Conservation (phyloP, 495 filamentous ascomycete genomes). For the Penicillium manginii region DNA sequence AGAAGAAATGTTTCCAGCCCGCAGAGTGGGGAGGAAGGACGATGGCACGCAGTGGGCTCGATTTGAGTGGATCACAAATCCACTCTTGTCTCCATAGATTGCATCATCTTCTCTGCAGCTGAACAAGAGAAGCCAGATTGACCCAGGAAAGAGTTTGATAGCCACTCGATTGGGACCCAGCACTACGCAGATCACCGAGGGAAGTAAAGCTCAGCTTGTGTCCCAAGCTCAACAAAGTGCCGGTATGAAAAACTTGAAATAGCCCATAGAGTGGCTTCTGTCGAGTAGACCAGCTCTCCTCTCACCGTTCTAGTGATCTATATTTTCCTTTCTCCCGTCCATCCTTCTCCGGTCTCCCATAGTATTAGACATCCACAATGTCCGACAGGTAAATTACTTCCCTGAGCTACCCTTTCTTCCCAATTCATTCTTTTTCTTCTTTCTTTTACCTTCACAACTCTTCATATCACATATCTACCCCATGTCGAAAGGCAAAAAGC, state of each 20-base stretch:
- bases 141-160: conserved; percentile 9
- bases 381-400: conserved; percentile 17
- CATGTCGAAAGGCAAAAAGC: conserved; percentile 14
- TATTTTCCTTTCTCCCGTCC: conserved; percentile 2
- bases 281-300: conserved; percentile 7
- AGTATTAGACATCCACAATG: conserved; percentile 13
- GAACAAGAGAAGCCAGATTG: conserved; percentile 11
- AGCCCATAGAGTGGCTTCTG: conserved; percentile 6
- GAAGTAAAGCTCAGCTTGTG: conserved; percentile 3
- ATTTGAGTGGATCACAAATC: conserved; percentile 14
- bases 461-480: conserved; percentile 8
- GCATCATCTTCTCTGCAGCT: conserved; percentile 26
- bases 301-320: conserved; percentile 7
- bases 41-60: conserved; percentile 9
- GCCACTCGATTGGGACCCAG: conserved; percentile 7
- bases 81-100: conserved; percentile 13
- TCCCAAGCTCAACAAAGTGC: not conserved
- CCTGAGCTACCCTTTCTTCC: conserved; percentile 1
- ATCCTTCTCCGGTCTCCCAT: conserved; percentile 2
- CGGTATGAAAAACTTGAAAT: conserved; percentile 13
- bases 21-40: conserved; percentile 8
- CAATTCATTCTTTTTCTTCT: conserved; percentile 7
- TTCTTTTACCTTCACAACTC: not conserved
- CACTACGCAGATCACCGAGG: conserved; percentile 14
- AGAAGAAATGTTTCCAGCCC: conserved; percentile 11